Percentiles rank a stretch among this genome's conserved stretches.
phyloP scores from a whole-genome alignment of 2,329 filamentous ascomycete species.

The Gaeumannomyces tritici region DNA sequence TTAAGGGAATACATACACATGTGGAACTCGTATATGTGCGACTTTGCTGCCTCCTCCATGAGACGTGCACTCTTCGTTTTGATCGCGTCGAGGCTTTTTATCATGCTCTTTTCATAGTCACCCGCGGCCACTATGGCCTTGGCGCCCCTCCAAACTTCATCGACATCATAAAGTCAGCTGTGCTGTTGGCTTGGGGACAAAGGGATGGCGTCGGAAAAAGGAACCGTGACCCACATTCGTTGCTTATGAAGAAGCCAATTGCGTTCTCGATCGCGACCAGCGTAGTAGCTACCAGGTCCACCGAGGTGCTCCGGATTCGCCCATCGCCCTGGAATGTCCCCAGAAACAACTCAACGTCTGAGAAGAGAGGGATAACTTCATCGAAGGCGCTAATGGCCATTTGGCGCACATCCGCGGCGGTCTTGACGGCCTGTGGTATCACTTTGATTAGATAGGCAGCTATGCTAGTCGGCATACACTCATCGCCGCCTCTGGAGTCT shows the following conservation, averaged over 20 bases:
- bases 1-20: neutral
- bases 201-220: too few species aligned
- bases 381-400: neutral
- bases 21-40: conserved; percentile 2
- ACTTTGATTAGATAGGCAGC: neutral
- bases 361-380: neutral
- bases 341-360: neutral
- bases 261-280: neutral
- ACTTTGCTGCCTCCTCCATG: conserved; percentile 4
- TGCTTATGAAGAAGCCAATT: conserved; percentile 4
- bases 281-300: neutral
- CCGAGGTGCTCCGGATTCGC: neutral
- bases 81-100: conserved; percentile 3
- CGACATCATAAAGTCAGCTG: neutral
- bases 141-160: neutral
- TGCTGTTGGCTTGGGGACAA: neutral
- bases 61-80: conserved; percentile 5
- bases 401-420: neutral
- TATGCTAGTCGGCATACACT: neutral
- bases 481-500: neutral
- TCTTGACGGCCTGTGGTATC: neutral
- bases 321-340: neutral
- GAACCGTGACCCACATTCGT: neutral
- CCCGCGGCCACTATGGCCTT: conserved; percentile 1
- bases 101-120: conserved; percentile 4